These are phyloP conservation scores for Hamamelis virginiana DNA, from an alignment of 164 flowering plant species.

Conservation along the genomic window DNA sequence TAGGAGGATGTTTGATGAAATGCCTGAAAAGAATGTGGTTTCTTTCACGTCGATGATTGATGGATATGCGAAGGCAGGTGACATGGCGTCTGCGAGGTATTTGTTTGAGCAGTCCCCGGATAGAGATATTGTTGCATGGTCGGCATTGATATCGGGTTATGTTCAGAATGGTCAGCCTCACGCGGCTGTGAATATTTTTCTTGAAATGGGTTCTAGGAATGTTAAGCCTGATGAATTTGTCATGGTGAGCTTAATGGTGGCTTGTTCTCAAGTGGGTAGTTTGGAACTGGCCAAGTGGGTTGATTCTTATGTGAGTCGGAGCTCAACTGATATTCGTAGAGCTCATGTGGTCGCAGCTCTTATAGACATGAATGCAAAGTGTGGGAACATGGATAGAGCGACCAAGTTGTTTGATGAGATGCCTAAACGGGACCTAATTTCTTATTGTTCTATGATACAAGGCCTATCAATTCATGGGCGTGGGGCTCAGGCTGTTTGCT, in stretches of 20 bases:
- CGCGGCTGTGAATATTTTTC: slow-evolving; percentile 50
- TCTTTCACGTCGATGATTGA: slow-evolving; percentile 60
- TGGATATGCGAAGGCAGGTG: slow-evolving; percentile 70
- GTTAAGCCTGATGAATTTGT: slow-evolving; percentile 52
- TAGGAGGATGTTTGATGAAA: slow-evolving; percentile 48
- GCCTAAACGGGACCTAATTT: slow-evolving; percentile 41
- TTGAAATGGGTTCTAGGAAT: slow-evolving; percentile 32
- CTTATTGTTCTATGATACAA: slow-evolving; percentile 70
- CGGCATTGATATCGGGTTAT: slow-evolving; percentile 71
- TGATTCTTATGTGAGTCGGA: slow-evolving; percentile 36
- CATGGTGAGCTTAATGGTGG: slow-evolving; percentile 61
- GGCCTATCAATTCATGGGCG: slow-evolving; percentile 56
- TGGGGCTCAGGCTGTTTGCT: slow-evolving; percentile 44
- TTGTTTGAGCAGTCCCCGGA: slow-evolving; percentile 46
- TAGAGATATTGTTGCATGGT: slow-evolving; percentile 54
- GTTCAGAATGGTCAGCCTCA: slow-evolving; percentile 58
- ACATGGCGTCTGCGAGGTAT: slow-evolving; percentile 53
- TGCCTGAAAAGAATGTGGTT: slow-evolving; percentile 48
- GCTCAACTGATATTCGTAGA: slow-evolving; percentile 28
- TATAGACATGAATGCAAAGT: slow-evolving; percentile 72
- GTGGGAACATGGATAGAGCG: slow-evolving; percentile 64
- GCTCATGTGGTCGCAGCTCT: slow-evolving; percentile 53
- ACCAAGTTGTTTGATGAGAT: slow-evolving; percentile 37
- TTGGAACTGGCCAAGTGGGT: slow-evolving; percentile 49
- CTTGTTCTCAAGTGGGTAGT: slow-evolving; percentile 57